Evolutionary conservation across 108 stramenopile genomes (phyloP).

Genomic region (Seminavis robusta): DNA sequence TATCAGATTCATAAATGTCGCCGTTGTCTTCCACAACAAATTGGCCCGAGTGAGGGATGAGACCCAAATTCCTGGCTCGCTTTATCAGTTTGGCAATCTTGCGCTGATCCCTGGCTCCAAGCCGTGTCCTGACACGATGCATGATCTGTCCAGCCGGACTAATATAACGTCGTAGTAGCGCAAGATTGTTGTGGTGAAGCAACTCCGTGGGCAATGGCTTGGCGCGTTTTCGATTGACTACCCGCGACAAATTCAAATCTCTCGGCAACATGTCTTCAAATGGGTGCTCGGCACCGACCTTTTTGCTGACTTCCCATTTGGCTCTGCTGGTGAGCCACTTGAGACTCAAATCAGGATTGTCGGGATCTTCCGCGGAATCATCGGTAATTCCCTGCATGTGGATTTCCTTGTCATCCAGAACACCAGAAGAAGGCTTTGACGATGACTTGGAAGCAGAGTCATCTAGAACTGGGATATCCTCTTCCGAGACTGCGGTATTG

Average conservation of each 20-base stretch:
- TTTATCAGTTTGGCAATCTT: slow-evolving; percentile 77
- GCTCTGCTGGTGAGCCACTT: slow-evolving; percentile 50
- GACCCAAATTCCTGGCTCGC: slow-evolving; percentile 69
- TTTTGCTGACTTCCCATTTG: slow-evolving; percentile 39
- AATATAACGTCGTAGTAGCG: slow-evolving; percentile 60
- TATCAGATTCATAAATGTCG: slow-evolving; percentile 48
- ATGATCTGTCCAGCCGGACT: slow-evolving; percentile 80
- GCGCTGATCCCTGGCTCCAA: slow-evolving; percentile 85
- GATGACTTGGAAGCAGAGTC: slow-evolving; percentile 16
- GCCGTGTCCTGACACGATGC: slow-evolving; percentile 69
- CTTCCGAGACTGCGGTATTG: slow-evolving; percentile 41
- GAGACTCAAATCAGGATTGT: slow-evolving; percentile 46
- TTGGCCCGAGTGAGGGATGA: slow-evolving; percentile 74
- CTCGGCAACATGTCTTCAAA: slow-evolving; percentile 69
- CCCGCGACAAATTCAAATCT: slow-evolving; percentile 65
- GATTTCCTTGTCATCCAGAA: slow-evolving; percentile 32
- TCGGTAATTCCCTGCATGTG: too few species aligned
- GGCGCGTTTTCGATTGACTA: slow-evolving; percentile 69
- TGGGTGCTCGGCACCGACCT: slow-evolving; percentile 63
- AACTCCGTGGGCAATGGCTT: slow-evolving; percentile 56
- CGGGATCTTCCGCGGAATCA: slow-evolving; percentile 14
- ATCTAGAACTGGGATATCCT: slow-evolving; percentile 42
- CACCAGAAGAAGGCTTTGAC: background rate
- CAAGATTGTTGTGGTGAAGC: slow-evolving; percentile 81
- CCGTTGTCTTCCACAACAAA: slow-evolving; percentile 75